phyloP scores from a whole-genome alignment of 2,329 filamentous ascomycete species.

The Trichoderma guizhouense region DNA sequence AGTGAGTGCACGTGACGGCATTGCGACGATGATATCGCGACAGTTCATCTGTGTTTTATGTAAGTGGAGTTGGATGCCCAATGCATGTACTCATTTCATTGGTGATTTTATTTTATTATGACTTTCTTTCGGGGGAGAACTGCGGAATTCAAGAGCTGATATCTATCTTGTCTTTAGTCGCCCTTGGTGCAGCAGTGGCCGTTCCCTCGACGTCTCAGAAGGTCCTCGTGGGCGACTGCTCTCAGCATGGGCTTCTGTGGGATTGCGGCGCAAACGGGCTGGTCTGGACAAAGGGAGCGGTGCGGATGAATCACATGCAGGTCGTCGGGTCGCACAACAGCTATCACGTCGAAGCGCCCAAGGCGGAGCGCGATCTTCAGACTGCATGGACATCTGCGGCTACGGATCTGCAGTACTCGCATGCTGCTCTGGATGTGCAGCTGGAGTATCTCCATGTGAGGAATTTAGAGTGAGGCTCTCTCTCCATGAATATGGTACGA shows the following conservation, averaged over 20 bases:
- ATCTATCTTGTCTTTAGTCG: neutral
- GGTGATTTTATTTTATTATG: neutral
- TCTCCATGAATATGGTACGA: neutral
- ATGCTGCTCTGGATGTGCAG: constrained; percentile 43
- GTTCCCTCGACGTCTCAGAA: neutral
- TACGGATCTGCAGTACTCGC: constrained; percentile 46
- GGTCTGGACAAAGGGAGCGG: constrained; percentile 22
- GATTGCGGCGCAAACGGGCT: neutral
- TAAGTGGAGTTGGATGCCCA: neutral
- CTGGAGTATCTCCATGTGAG: constrained; percentile 44
- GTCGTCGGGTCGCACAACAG: constrained; percentile 51
- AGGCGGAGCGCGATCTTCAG: constrained; percentile 40
- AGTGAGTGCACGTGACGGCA: neutral
- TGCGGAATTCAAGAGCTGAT: neutral
- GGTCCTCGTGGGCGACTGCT: neutral
- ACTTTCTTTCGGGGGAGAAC: neutral
- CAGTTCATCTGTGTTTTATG: neutral
- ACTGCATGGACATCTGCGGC: constrained; percentile 35
- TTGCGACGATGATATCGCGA: constrained; percentile 1
- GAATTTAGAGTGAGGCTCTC: constrained; percentile 36
- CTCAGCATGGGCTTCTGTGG: neutral
- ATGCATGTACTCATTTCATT: neutral
- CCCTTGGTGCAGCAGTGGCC: neutral
- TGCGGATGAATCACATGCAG: constrained; percentile 51
- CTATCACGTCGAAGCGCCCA: constrained; percentile 46